Evolutionary conservation across 2,329 filamentous ascomycete species (phyloP), one percentile per base, ranked within the genome.

Genomic region (Trichoderma asperellum): DNA sequence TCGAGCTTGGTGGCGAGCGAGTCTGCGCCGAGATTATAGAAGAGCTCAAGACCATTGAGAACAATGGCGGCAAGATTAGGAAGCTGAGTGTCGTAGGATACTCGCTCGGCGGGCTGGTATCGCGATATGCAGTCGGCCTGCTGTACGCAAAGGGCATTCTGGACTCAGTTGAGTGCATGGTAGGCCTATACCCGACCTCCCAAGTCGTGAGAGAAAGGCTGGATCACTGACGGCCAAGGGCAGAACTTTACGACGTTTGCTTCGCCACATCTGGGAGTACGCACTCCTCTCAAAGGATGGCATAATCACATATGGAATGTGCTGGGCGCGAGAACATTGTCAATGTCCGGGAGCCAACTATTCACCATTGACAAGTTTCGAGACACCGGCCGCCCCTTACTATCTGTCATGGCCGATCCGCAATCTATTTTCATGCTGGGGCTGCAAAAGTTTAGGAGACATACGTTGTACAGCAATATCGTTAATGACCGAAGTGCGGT

Each of bases 211-310:
- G 52, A 57, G 55, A 43, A 7, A 52, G 14, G 18, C 37, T 11
- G 18, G 37, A 37, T 49, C 8, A 10, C 56, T 70, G 47, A 59
- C 53, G 5, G 10, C 2, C 8, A 8, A 32, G 40, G 43, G 40
- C 71, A 91, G 87, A 97, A 97, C 83, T 97, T 98, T 80, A 93
- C 91, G 2, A 97, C 94, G 0, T 97, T 98, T 80, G 95, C 92
- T 5, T 91, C 92, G 37, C 95, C 92, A 29, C 92, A 94, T 79
- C 84, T 94, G 8, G 92, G 92, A n/a, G 91, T 92, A 1, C 85
- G 91, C 61, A 88, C 89, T 1, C 92, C 92, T 1, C 80, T 89
- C 55, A 87, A 86, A 58, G 91, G 91, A 18, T 86, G 86, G 81
- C 83, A 86, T 68, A 89, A 88, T 76, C 87, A 85, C 76, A 81